These are phyloP conservation scores for Pyrus pyrifolia DNA, from an alignment of 306 rosid genomes.

Conservation along the genomic window DNA sequence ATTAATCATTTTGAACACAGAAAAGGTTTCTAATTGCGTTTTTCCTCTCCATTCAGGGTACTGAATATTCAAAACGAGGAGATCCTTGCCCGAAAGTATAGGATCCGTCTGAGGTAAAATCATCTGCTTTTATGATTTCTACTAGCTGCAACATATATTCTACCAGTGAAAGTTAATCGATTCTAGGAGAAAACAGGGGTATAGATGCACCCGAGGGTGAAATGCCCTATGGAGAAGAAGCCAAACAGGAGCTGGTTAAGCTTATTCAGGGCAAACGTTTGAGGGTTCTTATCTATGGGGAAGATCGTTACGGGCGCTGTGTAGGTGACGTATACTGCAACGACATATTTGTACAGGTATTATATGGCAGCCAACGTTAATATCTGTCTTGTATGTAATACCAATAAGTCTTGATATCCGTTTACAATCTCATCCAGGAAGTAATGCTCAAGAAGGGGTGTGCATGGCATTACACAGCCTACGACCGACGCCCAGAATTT, in stretches of 20 bases:
- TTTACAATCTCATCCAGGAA: slow-evolving; percentile 44
- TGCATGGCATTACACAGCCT: slow-evolving; percentile 88
- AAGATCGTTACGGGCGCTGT: slow-evolving; percentile 78
- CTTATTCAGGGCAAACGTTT: slow-evolving; percentile 62
- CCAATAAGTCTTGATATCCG: not conserved
- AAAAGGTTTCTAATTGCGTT: not conserved
- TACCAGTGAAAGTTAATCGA: not conserved
- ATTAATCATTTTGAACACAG: not conserved
- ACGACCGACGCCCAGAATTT: slow-evolving; percentile 65
- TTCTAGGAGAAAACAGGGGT: slow-evolving; percentile 48
- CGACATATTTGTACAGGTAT: slow-evolving; percentile 71
- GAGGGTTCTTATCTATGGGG: slow-evolving; percentile 63
- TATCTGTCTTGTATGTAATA: not conserved
- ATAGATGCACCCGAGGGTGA: slow-evolving; percentile 81
- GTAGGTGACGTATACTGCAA: slow-evolving; percentile 75
- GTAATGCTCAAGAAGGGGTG: slow-evolving; percentile 77
- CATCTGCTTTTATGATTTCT: not conserved
- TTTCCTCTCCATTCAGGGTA: slow-evolving; percentile 35
- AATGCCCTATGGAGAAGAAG: slow-evolving; percentile 87
- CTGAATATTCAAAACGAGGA: slow-evolving; percentile 48
- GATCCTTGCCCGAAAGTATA: slow-evolving; percentile 61
- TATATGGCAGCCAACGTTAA: slow-evolving; percentile 39
- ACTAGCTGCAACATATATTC: not conserved
- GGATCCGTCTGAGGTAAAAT: slow-evolving; percentile 83
- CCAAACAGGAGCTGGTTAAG: slow-evolving; percentile 54